Base-by-base conservation (phyloP, 2,329 filamentous ascomycete species). In the Fusarium incarnatum region DNA sequence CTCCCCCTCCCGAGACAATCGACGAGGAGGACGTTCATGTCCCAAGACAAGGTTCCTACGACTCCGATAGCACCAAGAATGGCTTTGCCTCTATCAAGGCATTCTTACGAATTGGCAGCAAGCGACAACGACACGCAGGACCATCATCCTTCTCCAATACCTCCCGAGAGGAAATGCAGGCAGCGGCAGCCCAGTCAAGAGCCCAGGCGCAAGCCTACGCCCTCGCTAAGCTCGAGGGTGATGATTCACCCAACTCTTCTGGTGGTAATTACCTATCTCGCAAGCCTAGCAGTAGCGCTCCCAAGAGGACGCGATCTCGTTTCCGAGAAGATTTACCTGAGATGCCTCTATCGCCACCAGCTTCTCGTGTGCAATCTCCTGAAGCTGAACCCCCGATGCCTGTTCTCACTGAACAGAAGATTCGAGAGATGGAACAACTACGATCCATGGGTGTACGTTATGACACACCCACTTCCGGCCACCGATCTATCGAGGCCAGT, bases 301-400 rank as follows among this genome's bases (percentile, higher is more conserved):
- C 94, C 8, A 91, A 92, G 75, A 89, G 94, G 59, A 96, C 94
- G 6, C 91, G 93, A 80, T 98, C 94, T 40, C 94, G 93, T 59
- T 98, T 98, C 82, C 88, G 92, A 50, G 95, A 98, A 81, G 94
- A 98, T 76, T 85, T 98, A 15, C 94, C 94, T 6, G 95, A 98
- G 76, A 86, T 94, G 54, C 92, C 93, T 3, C 80, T 94, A 15
- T 96, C 94, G n/a, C 93, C 94, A 12, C 93, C 94, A 11, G 91
- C 93, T 67, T 97, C 94, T 1, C 87, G 92, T 27, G 83, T 94
- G 27, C 91, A 94, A 67, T 94, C 94, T 1, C 93, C 93, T 2
- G 92, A 94, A 73, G 87, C 85, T 13, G 87, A 89, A 44, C 76
- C 75, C 13, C 74, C 80, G 50, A 70, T 85, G 32, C 79, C 81